phyloP scores from a whole-genome alignment of 805 yeast genomes.

The Nakazawaea populi region DNA sequence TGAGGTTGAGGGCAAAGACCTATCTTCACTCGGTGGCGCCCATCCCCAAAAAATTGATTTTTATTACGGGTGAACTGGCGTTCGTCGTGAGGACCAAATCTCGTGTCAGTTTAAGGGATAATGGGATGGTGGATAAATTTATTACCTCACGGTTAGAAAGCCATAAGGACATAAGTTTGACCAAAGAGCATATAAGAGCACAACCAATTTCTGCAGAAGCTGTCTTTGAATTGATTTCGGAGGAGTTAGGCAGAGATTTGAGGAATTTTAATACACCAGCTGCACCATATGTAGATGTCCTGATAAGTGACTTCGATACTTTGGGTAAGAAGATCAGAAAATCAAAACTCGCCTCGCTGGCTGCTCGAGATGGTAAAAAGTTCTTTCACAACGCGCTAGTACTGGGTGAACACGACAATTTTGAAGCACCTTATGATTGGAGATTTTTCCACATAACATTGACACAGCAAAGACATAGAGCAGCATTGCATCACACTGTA shows the following conservation, averaged over 20 bases:
- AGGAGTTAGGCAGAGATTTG: constrained; percentile 22
- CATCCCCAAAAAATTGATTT: constrained; percentile 36
- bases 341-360: constrained; percentile 22
- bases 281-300: constrained; percentile 15
- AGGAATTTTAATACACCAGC: constrained; percentile 19
- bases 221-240: constrained; percentile 20
- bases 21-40: constrained; percentile 37
- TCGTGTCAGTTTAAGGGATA: constrained; percentile 14
- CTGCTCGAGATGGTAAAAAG: constrained; percentile 21
- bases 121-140: constrained; percentile 26
- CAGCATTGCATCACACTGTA: constrained; percentile 39
- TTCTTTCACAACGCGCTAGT: constrained; percentile 25
- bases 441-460: constrained; percentile 48
- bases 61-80: constrained; percentile 34
- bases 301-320: constrained; percentile 18
- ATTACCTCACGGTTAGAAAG: constrained; percentile 22
- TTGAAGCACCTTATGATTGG: constrained; percentile 53
- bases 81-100: constrained; percentile 24
- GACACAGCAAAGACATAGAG: constrained; percentile 29
- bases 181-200: constrained; percentile 23
- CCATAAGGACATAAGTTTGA: constrained; percentile 7
- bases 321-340: constrained; percentile 21
- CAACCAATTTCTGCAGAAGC: constrained; percentile 23
- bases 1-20: constrained; percentile 34
- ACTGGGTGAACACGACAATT: constrained; percentile 21